Evolutionary conservation across 345 rosid genomes (phyloP), one percentile per base, ranked within the genome.

Genomic region (Populus tremula): DNA sequence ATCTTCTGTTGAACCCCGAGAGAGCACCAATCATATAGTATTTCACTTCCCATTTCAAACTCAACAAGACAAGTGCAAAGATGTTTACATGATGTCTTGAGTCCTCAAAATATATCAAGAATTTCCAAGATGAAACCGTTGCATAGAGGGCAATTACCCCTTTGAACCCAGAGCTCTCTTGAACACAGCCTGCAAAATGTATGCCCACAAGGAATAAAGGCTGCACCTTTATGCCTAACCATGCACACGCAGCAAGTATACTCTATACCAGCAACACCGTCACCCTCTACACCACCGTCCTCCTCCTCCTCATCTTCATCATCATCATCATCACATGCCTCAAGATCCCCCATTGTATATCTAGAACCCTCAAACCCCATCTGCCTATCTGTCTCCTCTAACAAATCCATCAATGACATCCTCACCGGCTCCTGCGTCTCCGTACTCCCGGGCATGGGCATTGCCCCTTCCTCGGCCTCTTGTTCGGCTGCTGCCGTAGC

Each of bases 141-240:
- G 88, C 99, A 96, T 25, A 93, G 87, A 4, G 99, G 99, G 76
- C 99, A 96, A 74, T 87, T 89, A 8, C 98, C 98, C 76, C 96
- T 88, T 79, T 91, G 92, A 38, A 89, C 98, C 90, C 87, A 82
- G 16, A 93, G 96, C 90, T 96, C 99, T 84, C 92, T 93, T 13
- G 99, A 96, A 62, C 99, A 96, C 74, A 92, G 71, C 84, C 97
- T 86, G 81, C 99, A 96, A 79, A 92, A 93, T 0, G 97, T 90
- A 49, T 96, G 99, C 27, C 98, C 99, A 12, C 99, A 96, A 29
- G 97, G 97, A 38, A 92, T 90, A 74, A 91, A 88, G 14, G 95
- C 92, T 47, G 99, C 88, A 1, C 97, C 97, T 87, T 89, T 96
- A 53, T 88, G 91, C 82, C 94, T 87, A 71, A 93, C 92, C 87